phyloP scores from a whole-genome alignment of 495 filamentous ascomycete genomes.

The Aspergillus wentii region DNA sequence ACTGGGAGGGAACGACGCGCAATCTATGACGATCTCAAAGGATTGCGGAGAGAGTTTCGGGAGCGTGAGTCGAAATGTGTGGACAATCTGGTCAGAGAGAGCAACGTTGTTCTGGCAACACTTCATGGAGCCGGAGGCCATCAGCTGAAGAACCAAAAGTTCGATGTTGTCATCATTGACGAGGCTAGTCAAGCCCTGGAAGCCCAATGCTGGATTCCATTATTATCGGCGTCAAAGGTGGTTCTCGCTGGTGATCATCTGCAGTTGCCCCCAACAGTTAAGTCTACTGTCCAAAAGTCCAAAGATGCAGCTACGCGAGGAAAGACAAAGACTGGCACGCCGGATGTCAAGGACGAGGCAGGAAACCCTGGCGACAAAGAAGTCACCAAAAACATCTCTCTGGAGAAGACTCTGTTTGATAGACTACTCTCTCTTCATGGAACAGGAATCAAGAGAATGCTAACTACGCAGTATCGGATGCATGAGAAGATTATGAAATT shows the following conservation, averaged over 20 bases:
- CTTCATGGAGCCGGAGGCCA: constrained; percentile 88
- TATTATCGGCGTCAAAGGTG: constrained; percentile 75
- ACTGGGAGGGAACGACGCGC: constrained; percentile 73
- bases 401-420: constrained; percentile 90
- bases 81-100: constrained; percentile 63
- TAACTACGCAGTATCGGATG: constrained; percentile 99
- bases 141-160: constrained; percentile 73
- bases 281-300: constrained; percentile 44
- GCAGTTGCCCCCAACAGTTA: constrained; percentile 92
- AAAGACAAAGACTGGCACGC: not conserved
- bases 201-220: constrained; percentile 95
- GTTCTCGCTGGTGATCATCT: constrained; percentile 93
- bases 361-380: constrained; percentile 19
- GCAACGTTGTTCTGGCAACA: constrained; percentile 86
- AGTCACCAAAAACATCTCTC: constrained; percentile 40
- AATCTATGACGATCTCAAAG: constrained; percentile 81
- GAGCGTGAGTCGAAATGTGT: constrained; percentile 81
- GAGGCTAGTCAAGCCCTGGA: constrained; percentile 95
- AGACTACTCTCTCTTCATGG: constrained; percentile 80
- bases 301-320: constrained; percentile 14
- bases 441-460: constrained; percentile 78
- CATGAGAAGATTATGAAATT: constrained; percentile 93
- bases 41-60: constrained; percentile 82
- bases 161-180: constrained; percentile 93
- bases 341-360: constrained; percentile 17